Evolutionary conservation across 371 early-diverging fungal genomes (phyloP), one percentile per base, ranked within the genome.

Genomic region (Actinomortierella ambigua): DNA sequence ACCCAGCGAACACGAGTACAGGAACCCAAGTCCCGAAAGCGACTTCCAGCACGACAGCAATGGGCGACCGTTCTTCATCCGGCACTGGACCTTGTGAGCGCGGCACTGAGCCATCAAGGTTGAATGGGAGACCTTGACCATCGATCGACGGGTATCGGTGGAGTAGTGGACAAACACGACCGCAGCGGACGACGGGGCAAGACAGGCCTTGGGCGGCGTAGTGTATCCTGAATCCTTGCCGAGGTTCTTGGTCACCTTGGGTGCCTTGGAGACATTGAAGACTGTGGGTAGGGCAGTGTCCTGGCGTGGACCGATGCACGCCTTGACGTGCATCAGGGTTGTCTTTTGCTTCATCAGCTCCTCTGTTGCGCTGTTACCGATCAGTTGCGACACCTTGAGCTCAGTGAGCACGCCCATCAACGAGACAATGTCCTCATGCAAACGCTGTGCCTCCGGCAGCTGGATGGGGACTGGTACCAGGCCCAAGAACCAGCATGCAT

Each of bases 401-500:
- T 90, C 89, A 14, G 81, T 69, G 20, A 85, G 78, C 1, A 90
- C 71, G 11, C 81, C 81, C 40, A 90, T 73, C 63, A 94, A 55
- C 1, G 79, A 77, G 1, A 82, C 79, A 8, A 90, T 69, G 59
- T 93, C 93, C 51, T 94, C 94, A 23, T 84, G 75, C 42, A 89
- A 61, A 18, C 91, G 84, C 18, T 76, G 67, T 1, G 77, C 71
- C 52, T 93, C 94, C 7, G 87, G 84, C 41, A 85, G 83, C 34
- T 87, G 80, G 13, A 93, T 65, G 1, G 93, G 90, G 18, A 95
- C 87, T 14, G 90, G 86, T 1, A 90, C 76, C 1, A 91, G 80
- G 15, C 95, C 95, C 7, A 90, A 77, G 3, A 88, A 86, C 69
- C 94, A 75, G 68, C 93, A 93, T 7, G 93, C 93, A 71, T 92